These are phyloP conservation scores for Telfairia occidentalis DNA, from an alignment of 331 rosid genomes.

Conservation along the genomic window DNA sequence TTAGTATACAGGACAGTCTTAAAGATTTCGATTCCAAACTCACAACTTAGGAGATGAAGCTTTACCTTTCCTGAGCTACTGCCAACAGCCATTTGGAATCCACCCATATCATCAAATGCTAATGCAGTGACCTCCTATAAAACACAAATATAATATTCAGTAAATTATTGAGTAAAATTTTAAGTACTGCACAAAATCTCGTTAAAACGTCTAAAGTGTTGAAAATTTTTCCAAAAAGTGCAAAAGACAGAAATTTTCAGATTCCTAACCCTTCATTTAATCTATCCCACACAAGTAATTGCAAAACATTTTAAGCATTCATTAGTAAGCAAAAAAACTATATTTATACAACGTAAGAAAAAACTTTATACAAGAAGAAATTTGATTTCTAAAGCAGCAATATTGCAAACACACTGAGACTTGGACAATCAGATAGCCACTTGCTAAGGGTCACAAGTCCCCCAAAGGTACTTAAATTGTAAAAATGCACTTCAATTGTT, in stretches of 20 bases:
- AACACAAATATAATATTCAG: slow-evolving; percentile 13
- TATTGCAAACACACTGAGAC: neutral
- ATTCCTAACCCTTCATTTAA: neutral
- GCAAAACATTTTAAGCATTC: neutral
- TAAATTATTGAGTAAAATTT: neutral
- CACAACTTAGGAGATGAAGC: slow-evolving; percentile 2
- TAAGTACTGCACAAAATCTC: neutral
- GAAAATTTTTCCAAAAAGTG: neutral
- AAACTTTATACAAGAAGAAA: neutral
- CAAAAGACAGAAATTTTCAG: too few species aligned
- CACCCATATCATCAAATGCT: slow-evolving; percentile 67
- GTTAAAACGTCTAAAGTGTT: neutral
- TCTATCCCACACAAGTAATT: neutral
- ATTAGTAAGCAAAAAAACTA: neutral
- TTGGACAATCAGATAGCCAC: neutral
- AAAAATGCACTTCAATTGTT: too few species aligned
- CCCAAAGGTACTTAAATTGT: neutral
- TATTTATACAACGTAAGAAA: neutral
- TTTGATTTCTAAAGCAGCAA: neutral
- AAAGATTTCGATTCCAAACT: neutral
- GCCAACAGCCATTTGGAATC: slow-evolving; percentile 84
- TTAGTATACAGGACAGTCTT: neutral
- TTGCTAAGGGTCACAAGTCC: neutral
- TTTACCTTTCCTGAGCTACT: slow-evolving; percentile 87
- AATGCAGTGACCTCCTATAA: slow-evolving; percentile 85